Percentiles rank a stretch among this genome's conserved stretches.
Evolutionary conservation across 805 yeast species (phyloP).

Genomic region (Trichomonascus vanleenenianus): DNA sequence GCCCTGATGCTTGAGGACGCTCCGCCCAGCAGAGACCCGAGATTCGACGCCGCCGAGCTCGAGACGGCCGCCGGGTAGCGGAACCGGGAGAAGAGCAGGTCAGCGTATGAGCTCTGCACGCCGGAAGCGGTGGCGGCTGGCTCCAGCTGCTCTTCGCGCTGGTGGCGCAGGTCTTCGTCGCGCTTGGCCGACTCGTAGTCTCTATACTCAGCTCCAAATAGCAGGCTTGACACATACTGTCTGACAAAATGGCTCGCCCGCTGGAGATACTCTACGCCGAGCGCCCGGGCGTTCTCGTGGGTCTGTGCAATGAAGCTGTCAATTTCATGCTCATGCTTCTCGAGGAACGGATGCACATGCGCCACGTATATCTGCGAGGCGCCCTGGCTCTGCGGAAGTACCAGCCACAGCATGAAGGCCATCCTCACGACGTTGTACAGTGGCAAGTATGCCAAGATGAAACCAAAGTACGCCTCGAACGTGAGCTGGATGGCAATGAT

Average conservation of each 20-base stretch:
- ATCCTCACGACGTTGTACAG: conserved; percentile 44
- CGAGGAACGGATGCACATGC: conserved; percentile 34
- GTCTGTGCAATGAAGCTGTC: conserved; percentile 24
- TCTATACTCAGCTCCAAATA: conserved; percentile 14
- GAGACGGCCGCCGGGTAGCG: conserved; percentile 19
- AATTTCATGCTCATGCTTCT: conserved; percentile 29
- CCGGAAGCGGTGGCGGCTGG: conserved; percentile 2
- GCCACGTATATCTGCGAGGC: conserved; percentile 34
- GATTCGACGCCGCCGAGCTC: conserved; percentile 2
- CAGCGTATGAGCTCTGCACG: conserved; percentile 10
- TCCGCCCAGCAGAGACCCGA: conserved; percentile 4
- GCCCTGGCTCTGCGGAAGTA: conserved; percentile 44
- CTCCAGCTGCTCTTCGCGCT: neutral
- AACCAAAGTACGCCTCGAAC: conserved; percentile 35
- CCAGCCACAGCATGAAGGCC: conserved; percentile 51
- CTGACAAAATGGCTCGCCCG: conserved; percentile 6
- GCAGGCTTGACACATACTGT: conserved; percentile 5
- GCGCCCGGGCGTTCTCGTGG: conserved; percentile 10
- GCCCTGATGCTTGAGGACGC: neutral
- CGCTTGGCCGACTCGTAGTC: conserved; percentile 1
- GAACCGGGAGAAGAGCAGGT: conserved; percentile 22
- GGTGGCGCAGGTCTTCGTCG: neutral
- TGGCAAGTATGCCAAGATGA: conserved; percentile 46
- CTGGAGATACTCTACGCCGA: conserved; percentile 16
- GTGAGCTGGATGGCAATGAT: conserved; percentile 40